Base-by-base conservation (phyloP, 768 basidiomycete genomes). In the Lyophyllum decastes region DNA sequence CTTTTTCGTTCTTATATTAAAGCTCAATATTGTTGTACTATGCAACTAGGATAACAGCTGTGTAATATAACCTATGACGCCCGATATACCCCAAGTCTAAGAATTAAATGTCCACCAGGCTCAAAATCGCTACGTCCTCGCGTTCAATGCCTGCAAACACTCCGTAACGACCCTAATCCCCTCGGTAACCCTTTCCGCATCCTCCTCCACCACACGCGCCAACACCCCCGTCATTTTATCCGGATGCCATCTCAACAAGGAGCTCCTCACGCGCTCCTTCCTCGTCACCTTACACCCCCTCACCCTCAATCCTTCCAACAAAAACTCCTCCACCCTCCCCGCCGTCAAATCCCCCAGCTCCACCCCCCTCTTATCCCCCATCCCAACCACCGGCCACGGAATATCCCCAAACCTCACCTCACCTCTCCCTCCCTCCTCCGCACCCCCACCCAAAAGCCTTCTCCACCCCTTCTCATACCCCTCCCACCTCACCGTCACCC, bases 161-260 rank as follows among this genome's bases (percentile, higher is more conserved):
- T 67, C 58, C 27, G 76, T 66, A 6, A 86, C 79, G 19, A 70
- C 53, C 58, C 77, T 74, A 8, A 86, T 73, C 0, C 82, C 85
- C 49, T 77, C 73, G 24, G 66, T 71, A 9, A 85, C 80, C 5
- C 64, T 69, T 19, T 78, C 76, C 58, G 70, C 54, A 55, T 86
- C 82, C n/a, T 76, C 74, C 2, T 74, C 72, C 1, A 69, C 68
- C 8, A 83, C 77, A 34, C 77, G 74, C 16, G 66, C 59, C n/a
- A 85, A 62, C 16, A 86, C 58, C 2, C 60, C 54, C 3, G 78
- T 75, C 61, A 82, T 72, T 72, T 88, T 88, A 67, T 89, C 87
- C 1, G 88, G 87, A 65, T 88, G 87, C 82, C 86, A 89, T 9
- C 85, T 77, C 55, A 90, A 69, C 44, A 92, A 69, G 0, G 86